Evolutionary conservation across 2,329 filamentous ascomycete genomes (phyloP).

Genomic region (Pseudogymnoascus sp.): DNA sequence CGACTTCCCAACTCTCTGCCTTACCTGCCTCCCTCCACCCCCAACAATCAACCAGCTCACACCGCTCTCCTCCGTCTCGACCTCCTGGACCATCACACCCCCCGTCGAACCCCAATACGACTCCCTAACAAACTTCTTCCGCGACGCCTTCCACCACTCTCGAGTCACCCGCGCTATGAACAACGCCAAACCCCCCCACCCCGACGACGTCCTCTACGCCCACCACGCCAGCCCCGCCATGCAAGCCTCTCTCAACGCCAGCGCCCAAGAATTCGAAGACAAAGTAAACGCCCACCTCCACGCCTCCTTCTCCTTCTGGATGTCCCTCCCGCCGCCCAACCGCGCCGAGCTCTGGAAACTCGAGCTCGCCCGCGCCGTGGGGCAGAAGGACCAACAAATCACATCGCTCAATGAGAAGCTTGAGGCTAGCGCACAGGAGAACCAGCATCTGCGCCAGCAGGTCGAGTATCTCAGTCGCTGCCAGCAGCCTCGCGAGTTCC

Average conservation of each 20-base stretch:
- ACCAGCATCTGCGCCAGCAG: slow-evolving; percentile 46
- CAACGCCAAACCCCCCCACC: slow-evolving; percentile 38
- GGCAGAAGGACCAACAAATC: slow-evolving; percentile 44
- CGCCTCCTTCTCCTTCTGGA: slow-evolving; percentile 72
- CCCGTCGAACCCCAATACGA: slow-evolving; percentile 67
- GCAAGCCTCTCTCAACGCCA: slow-evolving; percentile 23
- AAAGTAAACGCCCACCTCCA: slow-evolving; percentile 67
- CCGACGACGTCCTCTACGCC: slow-evolving; percentile 23
- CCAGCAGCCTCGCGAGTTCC: slow-evolving; percentile 53
- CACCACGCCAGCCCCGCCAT: slow-evolving; percentile 27
- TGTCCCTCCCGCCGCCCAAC: slow-evolving; percentile 46
- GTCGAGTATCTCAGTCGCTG: slow-evolving; percentile 49
- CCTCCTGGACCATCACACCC: slow-evolving; percentile 73
- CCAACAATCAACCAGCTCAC: slow-evolving; percentile 70
- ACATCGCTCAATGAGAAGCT: slow-evolving; percentile 41
- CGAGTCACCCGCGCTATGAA: slow-evolving; percentile 43
- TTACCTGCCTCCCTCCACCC: slow-evolving; percentile 72
- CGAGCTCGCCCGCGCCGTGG: slow-evolving; percentile 51
- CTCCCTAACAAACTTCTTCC: slow-evolving; percentile 59
- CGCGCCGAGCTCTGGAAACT: slow-evolving; percentile 52
- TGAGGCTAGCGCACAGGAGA: slow-evolving; percentile 40
- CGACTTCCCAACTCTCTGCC: slow-evolving; percentile 75
- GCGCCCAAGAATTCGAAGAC: slow-evolving; percentile 46
- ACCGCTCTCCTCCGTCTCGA: slow-evolving; percentile 61
- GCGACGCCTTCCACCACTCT: slow-evolving; percentile 59